Percentiles rank a stretch among this genome's conserved stretches.
phyloP scores from a whole-genome alignment of 2,329 filamentous ascomycete species.

The Thelonectria blattea region DNA sequence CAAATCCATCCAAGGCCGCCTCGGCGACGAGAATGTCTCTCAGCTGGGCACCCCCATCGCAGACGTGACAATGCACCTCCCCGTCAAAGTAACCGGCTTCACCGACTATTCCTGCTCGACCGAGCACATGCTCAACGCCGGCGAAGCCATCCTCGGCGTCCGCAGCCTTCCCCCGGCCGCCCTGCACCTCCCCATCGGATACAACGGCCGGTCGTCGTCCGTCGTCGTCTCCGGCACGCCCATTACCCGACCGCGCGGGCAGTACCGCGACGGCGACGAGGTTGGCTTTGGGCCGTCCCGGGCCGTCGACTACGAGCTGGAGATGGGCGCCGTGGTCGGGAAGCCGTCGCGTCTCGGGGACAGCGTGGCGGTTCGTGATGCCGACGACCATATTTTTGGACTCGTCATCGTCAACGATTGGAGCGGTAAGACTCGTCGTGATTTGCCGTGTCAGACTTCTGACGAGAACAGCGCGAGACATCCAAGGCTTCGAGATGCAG shows the following conservation, averaged over 20 bases:
- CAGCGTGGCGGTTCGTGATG: conserved; percentile 50
- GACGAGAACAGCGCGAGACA: conserved; percentile 57
- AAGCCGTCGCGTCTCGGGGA: conserved; percentile 47
- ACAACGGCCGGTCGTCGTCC: conserved; percentile 60
- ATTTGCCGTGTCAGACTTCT: background rate
- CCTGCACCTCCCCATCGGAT: conserved; percentile 57
- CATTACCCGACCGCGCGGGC: conserved; percentile 54
- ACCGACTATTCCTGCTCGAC: conserved; percentile 61
- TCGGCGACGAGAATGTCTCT: conserved; percentile 3
- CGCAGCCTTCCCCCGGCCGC: conserved; percentile 52
- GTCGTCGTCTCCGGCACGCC: conserved; percentile 56
- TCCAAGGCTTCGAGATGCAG: conserved; percentile 66
- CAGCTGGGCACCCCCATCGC: conserved; percentile 2
- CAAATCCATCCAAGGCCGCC: background rate
- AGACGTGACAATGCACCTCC: conserved; percentile 54
- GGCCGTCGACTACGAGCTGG: conserved; percentile 51
- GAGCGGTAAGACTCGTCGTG: conserved; percentile 48
- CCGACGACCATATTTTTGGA: conserved; percentile 49
- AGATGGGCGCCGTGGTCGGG: conserved; percentile 53
- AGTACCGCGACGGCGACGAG: conserved; percentile 40
- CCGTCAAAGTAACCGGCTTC: conserved; percentile 54
- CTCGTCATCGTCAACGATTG: conserved; percentile 10
- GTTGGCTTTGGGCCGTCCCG: conserved; percentile 39
- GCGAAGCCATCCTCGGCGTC: conserved; percentile 47
- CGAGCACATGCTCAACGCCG: conserved; percentile 59